Conservation (phyloP, 2,329 filamentous ascomycete species). For the Monosporascus ibericus region DNA sequence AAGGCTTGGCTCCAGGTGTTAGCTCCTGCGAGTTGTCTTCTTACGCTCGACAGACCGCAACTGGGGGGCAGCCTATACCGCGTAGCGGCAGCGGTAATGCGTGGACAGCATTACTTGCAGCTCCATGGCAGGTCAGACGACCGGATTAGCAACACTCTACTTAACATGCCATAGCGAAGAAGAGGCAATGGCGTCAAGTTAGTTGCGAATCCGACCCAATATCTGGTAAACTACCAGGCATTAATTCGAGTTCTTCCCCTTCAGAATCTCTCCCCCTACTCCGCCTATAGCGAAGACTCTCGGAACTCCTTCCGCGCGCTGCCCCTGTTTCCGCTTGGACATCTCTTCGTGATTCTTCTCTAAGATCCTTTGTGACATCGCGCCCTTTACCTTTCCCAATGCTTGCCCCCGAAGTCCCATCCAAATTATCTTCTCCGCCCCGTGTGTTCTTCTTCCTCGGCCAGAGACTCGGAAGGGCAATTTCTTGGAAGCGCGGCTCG, state of each 20-base stretch:
- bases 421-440: conserved; percentile 57
- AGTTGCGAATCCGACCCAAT: conserved; percentile 22
- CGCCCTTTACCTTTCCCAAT: conserved; percentile 49
- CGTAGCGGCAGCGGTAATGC: no score
- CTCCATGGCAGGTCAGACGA: no score
- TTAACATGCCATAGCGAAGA: no score
- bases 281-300: conserved; percentile 30
- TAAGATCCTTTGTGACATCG: conserved; percentile 44
- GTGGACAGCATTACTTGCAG: no score
- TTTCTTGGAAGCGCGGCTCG: conserved; percentile 81
- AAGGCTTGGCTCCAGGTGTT: no score
- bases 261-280: conserved; percentile 31
- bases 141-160: no score
- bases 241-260: conserved; percentile 29
- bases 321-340: conserved; percentile 37
- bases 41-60: no score
- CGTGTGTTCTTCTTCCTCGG: conserved; percentile 78
- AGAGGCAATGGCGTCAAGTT: no score
- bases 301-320: conserved; percentile 27
- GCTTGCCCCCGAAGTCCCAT: conserved; percentile 37
- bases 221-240: conserved; percentile 42
- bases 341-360: conserved; percentile 45
- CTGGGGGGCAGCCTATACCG: no score
- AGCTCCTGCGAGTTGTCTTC: no score
- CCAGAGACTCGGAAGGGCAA: conserved; percentile 76